Base-by-base conservation (phyloP, 352 stramenopile species). In the Blastocystis sp. region DNA sequence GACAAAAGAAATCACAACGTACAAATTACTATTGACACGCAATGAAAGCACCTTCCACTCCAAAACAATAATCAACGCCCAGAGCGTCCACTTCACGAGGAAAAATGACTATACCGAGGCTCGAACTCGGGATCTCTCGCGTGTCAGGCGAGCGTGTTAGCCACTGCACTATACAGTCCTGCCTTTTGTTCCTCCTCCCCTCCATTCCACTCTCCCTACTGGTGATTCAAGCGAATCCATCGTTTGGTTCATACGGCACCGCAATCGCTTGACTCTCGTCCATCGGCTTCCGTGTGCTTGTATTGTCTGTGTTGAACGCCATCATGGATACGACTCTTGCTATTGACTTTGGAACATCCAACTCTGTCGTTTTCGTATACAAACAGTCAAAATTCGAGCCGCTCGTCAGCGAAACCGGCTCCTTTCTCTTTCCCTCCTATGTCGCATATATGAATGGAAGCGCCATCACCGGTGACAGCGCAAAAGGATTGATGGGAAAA, bases 291-390 rank as follows among this genome's bases (percentile, higher is more conserved):
- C 46, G 21, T 11, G 32, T 59, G 18, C 32, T 59, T 59, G 51
- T 29, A n/a, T 6, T n/a, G n/a, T n/a, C n/a, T n/a, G n/a, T n/a
- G n/a, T n/a, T n/a, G n/a, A n/a, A n/a, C n/a, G n/a, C n/a, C n/a
- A n/a, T n/a, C 9, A 81, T 81, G 69, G 69, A 81, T 48, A 29
- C 61, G 16, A 81, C 46, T 0, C 46, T 81, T 24, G 46, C 44
- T 29, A 81, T 81, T 65, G 69, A 81, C 38, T 81, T 81, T 81
- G 69, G 46, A 36, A 81, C 69, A 27, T 64, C 46, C n/a, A 81
- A 81, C 16, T 81, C 69, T 27, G 24, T 44, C 7, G 69, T 64
- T 1, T 81, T 46, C 29, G 24, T 51, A 24, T 63, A 29, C 27
- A 81, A 61, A 29, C 44, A 51, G 2, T 24, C n/a, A n/a, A 32